These are phyloP conservation scores for Hymenoscyphus linearis DNA, from an alignment of 2,329 filamentous ascomycete genomes.

Conservation along the genomic window DNA sequence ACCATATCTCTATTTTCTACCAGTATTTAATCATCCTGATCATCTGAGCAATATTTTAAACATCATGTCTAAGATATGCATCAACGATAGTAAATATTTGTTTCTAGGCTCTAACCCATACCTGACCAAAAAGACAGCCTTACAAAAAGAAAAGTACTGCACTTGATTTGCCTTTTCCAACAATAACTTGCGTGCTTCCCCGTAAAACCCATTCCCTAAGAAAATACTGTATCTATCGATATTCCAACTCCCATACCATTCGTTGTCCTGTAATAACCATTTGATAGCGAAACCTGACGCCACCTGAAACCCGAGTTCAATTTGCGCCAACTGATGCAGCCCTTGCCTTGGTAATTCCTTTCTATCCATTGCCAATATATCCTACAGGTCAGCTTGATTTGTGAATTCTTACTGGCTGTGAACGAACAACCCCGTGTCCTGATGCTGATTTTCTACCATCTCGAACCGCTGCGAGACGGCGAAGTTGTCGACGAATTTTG, in stretches of 20 bases:
- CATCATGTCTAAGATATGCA: constrained; percentile 8
- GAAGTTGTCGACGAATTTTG: constrained; percentile 37
- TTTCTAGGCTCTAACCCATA: not conserved
- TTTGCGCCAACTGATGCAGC: constrained; percentile 30
- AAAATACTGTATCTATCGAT: constrained; percentile 2
- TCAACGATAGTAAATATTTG: not conserved
- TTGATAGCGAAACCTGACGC: constrained; percentile 26
- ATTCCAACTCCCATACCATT: constrained; percentile 25
- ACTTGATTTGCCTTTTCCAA: not conserved
- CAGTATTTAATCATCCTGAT: not conserved
- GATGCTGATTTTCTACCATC: constrained; percentile 32
- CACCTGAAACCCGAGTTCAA: constrained; percentile 22
- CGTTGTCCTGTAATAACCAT: constrained; percentile 25
- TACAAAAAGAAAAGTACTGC: not conserved
- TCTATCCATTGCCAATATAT: constrained; percentile 17
- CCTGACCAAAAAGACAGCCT: not conserved
- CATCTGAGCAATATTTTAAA: constrained; percentile 12
- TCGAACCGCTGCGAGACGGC: constrained; percentile 35
- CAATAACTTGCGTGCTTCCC: not conserved
- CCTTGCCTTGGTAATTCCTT: constrained; percentile 16
- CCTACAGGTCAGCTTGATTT: constrained; percentile 26
- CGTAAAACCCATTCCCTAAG: not conserved
- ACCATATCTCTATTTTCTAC: not conserved
- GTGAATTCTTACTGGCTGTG: not conserved
- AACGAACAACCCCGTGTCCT: not conserved